Percentiles rank a stretch among this genome's conserved stretches.
These are phyloP conservation scores for Cladorrhinum sp. DNA, from an alignment of 2,329 filamentous ascomycete genomes.

Conservation along the genomic window DNA sequence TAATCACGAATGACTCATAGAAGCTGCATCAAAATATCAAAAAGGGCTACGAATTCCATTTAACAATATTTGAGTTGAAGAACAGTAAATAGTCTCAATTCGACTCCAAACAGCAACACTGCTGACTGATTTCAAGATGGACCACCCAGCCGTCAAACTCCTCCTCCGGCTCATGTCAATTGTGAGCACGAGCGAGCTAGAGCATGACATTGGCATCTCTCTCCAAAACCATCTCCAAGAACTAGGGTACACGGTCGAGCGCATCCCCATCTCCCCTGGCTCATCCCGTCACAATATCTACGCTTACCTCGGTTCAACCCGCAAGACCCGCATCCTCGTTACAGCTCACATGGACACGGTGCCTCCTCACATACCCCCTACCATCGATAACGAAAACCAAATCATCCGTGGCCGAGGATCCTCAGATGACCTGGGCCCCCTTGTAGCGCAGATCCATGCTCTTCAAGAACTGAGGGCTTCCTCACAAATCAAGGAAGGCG, in stretches of 20 bases:
- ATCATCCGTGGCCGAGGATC: not conserved
- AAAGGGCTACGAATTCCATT: too few relatives aligned
- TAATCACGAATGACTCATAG: too few relatives aligned
- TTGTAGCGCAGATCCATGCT: not conserved
- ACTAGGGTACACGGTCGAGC: not conserved
- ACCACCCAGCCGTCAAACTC: not conserved
- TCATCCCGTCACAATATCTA: not conserved
- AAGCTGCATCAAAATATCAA: too few relatives aligned
- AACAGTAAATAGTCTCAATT: too few relatives aligned
- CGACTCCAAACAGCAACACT: too few relatives aligned
- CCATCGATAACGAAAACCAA: not conserved
- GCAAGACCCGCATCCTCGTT: not conserved
- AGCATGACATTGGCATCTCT: not conserved
- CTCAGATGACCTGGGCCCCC: not conserved
- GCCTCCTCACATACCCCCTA: not conserved
- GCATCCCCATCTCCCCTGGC: not conserved
- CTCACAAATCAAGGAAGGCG: conserved; percentile 27
- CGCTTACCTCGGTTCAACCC: not conserved
- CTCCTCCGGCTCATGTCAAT: not conserved
- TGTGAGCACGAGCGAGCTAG: not conserved
- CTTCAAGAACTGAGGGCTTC: not conserved
- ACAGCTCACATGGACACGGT: not conserved
- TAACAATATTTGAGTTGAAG: too few relatives aligned
- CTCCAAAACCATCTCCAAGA: not conserved
- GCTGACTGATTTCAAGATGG: too few relatives aligned